Percentiles rank a stretch among this genome's conserved stretches.
These are phyloP conservation scores for Casuarina equisetifolia DNA, from an alignment of 306 rosid species.

Conservation along the genomic window DNA sequence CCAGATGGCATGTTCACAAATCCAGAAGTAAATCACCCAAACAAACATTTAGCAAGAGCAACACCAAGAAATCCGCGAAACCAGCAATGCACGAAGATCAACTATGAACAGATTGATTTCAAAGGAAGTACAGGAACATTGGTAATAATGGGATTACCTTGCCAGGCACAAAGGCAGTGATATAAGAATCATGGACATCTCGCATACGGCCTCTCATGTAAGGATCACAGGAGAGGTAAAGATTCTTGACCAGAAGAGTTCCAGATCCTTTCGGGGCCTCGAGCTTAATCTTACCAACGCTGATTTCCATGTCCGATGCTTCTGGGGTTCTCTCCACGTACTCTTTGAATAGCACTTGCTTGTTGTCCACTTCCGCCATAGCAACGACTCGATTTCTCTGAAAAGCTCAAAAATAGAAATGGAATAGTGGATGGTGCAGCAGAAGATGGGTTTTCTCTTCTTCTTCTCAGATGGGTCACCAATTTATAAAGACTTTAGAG, in stretches of 20 bases:
- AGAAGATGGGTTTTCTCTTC: too few relatives aligned
- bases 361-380: slow-evolving; percentile 39
- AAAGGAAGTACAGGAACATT: not conserved
- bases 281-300: slow-evolving; percentile 28
- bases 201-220: slow-evolving; percentile 63
- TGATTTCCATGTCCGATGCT: slow-evolving; percentile 44
- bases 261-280: slow-evolving; percentile 39
- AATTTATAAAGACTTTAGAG: too few relatives aligned
- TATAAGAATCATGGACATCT: slow-evolving; percentile 39
- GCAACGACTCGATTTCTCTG: slow-evolving; percentile 6
- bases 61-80: not conserved
- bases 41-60: not conserved
- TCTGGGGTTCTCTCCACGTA: slow-evolving; percentile 39
- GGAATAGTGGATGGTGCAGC: too few relatives aligned
- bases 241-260: slow-evolving; percentile 46
- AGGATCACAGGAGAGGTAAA: slow-evolving; percentile 58
- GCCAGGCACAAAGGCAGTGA: slow-evolving; percentile 46
- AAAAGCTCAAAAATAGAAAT: too few relatives aligned
- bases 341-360: slow-evolving; percentile 46
- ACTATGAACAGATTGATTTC: not conserved
- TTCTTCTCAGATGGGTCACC: too few relatives aligned
- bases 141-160: slow-evolving; percentile 28
- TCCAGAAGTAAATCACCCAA: not conserved
- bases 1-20: too few relatives aligned
- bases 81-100: not conserved